Conservation (phyloP, 768 basidiomycete genomes). For the Tricholoma hemisulphureum region DNA sequence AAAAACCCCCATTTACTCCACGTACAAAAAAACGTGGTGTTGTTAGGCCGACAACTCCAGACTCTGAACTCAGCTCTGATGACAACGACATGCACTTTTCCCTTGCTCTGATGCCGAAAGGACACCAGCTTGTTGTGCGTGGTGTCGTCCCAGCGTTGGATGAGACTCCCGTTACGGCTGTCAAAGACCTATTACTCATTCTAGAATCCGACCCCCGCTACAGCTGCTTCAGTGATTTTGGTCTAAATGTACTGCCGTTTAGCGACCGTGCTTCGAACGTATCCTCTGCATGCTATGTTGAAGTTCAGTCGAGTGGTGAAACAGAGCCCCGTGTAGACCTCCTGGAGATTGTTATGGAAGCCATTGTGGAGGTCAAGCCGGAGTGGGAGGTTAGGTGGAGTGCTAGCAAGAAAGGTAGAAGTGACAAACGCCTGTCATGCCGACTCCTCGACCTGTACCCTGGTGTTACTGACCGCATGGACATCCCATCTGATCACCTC, state of each 20-base stretch:
- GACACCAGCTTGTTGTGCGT: not conserved
- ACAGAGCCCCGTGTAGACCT: slow-evolving; percentile 1
- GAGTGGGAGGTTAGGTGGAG: too few relatives aligned
- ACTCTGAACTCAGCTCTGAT: not conserved
- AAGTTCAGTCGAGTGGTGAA: not conserved
- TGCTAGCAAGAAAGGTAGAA: not conserved
- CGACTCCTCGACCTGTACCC: slow-evolving; percentile 3
- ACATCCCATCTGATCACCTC: slow-evolving; percentile 3
- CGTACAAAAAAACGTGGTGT: not conserved
- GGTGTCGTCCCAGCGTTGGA: not conserved
- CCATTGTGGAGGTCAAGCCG: too few relatives aligned
- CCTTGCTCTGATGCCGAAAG: not conserved
- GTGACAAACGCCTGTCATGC: slow-evolving; percentile 4
- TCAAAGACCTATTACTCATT: not conserved
- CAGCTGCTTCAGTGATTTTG: not conserved
- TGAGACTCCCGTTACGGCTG: not conserved
- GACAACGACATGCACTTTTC: not conserved
- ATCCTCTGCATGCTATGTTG: not conserved
- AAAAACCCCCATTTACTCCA: not conserved
- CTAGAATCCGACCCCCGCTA: not conserved
- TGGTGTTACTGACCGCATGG: not conserved
- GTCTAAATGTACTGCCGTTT: not conserved
- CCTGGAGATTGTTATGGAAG: too few relatives aligned
- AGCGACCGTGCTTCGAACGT: not conserved
- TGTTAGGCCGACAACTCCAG: not conserved